These are phyloP conservation scores for Gnaphalium uliginosum DNA, from an alignment of 129 eudicot genomes.

Conservation along the genomic window DNA sequence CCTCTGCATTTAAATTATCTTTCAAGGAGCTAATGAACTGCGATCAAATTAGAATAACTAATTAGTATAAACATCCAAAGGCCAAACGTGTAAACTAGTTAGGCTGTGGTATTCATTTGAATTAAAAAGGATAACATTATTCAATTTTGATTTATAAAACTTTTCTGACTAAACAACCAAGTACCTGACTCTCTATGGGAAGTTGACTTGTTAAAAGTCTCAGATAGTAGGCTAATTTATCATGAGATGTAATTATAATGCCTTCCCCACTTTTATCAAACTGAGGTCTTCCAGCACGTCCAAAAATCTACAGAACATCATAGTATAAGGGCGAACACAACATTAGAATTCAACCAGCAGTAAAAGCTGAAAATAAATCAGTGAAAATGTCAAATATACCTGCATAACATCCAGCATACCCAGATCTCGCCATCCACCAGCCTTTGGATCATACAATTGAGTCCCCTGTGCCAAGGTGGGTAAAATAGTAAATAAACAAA, in stretches of 20 bases:
- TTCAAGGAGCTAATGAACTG: constrained; percentile 97
- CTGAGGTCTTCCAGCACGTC: constrained; percentile 99
- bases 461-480: constrained; percentile 69
- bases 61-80: background rate
- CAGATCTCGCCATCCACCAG: constrained; percentile 99
- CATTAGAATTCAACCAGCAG: constrained; percentile 25
- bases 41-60: constrained; percentile 18
- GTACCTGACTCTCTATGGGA: constrained; percentile 98
- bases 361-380: constrained; percentile 15
- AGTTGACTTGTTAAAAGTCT: constrained; percentile 95
- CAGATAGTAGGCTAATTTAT: constrained; percentile 88
- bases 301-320: constrained; percentile 65
- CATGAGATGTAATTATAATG: constrained; percentile 92
- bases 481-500: constrained; percentile 25
- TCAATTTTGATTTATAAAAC: background rate
- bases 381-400: constrained; percentile 42
- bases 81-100: background rate
- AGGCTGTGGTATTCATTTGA: background rate
- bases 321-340: constrained; percentile 11
- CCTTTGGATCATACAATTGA: constrained; percentile 95
- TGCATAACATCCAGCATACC: constrained; percentile 99
- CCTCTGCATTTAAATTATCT: constrained; percentile 98
- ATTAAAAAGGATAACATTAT: constrained; percentile 1
- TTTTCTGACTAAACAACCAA: constrained; percentile 16
- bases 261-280: constrained; percentile 99